Evolutionary conservation across 768 basidiomycete genomes (phyloP), one percentile per base, ranked within the genome.

Genomic region (Xerocomellus chrysenteron): DNA sequence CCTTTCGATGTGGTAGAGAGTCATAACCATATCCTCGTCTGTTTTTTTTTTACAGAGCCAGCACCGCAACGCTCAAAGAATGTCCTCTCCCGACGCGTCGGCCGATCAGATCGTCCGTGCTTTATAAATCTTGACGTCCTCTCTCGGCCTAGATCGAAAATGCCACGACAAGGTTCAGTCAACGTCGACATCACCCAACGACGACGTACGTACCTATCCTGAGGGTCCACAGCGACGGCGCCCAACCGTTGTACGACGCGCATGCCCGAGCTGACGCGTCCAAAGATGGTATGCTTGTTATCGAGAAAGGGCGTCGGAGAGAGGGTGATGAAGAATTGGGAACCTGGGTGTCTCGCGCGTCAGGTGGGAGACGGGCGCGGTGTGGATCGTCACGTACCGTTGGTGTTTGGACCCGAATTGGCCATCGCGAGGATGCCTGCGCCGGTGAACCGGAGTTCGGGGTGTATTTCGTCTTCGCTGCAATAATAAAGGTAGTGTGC

Each of bases 381-480:
- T 21, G 17, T 30, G 35, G 26, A 13, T 11, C n/a, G 7, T 21
- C 19, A 54, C 52, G 32, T 57, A 84, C 92, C 88, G 65, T 93
- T 94, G 26, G 88, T 89, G 69, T 93, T 92, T n/a, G 90, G 90
- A 12, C 95, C 95, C 44, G 95, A 92, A 74, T 99, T 99, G 36
- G 97, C 97, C 92, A 94, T 93, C 10, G 92, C 94, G 26, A 98
- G 84, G 55, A 98, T 94, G 21, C 96, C 96, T 42, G 95, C 94
- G 17, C 96, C 96, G 2, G 94, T 94, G 76, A 98, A 98, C 47
- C 94, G 80, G 63, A 98, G 74, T 14, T 97, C 94, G 2, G 92
- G 87, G 64, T 92, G 83, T 50, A 98, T 84, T 68, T 97, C 94
- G 71, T 97, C 94, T 72, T 92, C 86, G 63, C 92, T 93, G 66